phyloP scores from a whole-genome alignment of 192 early-diverging fungal genomes.

The Coemansia furcata region DNA sequence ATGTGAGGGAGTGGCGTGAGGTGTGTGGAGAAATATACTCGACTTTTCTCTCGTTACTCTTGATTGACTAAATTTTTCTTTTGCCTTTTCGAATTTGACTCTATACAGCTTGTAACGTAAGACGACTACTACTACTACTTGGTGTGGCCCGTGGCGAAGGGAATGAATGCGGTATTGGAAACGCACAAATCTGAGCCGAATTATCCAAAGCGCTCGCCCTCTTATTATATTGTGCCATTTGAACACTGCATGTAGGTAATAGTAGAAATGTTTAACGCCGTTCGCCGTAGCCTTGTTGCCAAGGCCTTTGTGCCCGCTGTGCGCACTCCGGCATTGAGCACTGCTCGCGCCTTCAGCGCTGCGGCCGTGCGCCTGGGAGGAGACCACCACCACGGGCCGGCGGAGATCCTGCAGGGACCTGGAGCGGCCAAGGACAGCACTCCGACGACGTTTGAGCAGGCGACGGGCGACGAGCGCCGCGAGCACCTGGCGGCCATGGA shows the following conservation, averaged over 20 bases:
- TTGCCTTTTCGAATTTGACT: not conserved
- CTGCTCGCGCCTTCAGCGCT: conserved; percentile 26
- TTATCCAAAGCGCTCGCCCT: not conserved
- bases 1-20: not conserved
- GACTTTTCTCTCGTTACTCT: not conserved
- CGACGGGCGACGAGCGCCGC: conserved; percentile 87
- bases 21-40: not conserved
- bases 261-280: conserved; percentile 36
- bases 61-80: conserved; percentile 3
- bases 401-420: conserved; percentile 54
- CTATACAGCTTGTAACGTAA: not conserved
- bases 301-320: conserved; percentile 12
- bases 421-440: conserved; percentile 68
- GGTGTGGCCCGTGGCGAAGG: not conserved
- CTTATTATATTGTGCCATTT: not conserved
- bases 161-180: not conserved
- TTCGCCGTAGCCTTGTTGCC: conserved; percentile 32
- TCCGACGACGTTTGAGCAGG: conserved; percentile 82
- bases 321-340: not conserved
- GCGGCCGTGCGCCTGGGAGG: conserved; percentile 27
- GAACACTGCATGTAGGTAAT: not conserved
- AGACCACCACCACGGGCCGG: conserved; percentile 20
- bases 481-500: conserved; percentile 82
- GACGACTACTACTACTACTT: not conserved
- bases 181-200: not conserved